Base-by-base conservation (phyloP, 2,329 filamentous ascomycete genomes). In the Aspergillus pseudonomiae region DNA sequence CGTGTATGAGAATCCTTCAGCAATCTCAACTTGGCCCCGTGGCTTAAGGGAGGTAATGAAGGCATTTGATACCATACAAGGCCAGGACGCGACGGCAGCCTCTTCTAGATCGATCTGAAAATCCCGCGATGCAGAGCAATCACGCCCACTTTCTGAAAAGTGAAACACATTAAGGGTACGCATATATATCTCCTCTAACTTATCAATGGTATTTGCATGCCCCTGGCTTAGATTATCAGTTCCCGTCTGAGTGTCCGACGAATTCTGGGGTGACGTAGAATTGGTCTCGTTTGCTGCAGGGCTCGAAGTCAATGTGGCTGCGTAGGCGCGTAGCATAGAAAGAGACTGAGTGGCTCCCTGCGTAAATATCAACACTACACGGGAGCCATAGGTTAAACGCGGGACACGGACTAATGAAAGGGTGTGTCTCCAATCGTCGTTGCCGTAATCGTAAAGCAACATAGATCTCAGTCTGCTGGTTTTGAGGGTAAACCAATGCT, bases 61-160 rank as follows among this genome's bases (percentile, higher is more conserved):
- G 1, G 6, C 36, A 2, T 58, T 48, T 1, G 66, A 46, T 4
- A 71, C n/a, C 30, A 63, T 26, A 6, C 53, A 1, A 2, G 70
- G 67, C 70, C 68, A 71, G 2, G 65, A 61, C 10, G 55, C 21
- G 28, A 70, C 30, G 4, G 66, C 68, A 2, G 66, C 57, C 1
- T 71, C 70, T 62, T 71, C 70, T 0, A 71, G 21, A 11, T 71
- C 68, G 3, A 34, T 24, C 26, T 69, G 65, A 21, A 68, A 26
- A 7, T 71, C 68, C 0, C 52, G 59, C 21, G 63, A 28, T 1
- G 59, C 57, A 1, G 64, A 45, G n/a, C 14, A 11, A 12, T 55
- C 52, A 6, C 24, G 39, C 9, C 62, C 61, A 24, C 66, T 60
- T 2, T 14, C 12, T 11, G 63, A 26, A 6, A 70, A 58, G 3